These are phyloP conservation scores for Gymnopilus junonius DNA, from an alignment of 768 basidiomycete species.

Conservation along the genomic window DNA sequence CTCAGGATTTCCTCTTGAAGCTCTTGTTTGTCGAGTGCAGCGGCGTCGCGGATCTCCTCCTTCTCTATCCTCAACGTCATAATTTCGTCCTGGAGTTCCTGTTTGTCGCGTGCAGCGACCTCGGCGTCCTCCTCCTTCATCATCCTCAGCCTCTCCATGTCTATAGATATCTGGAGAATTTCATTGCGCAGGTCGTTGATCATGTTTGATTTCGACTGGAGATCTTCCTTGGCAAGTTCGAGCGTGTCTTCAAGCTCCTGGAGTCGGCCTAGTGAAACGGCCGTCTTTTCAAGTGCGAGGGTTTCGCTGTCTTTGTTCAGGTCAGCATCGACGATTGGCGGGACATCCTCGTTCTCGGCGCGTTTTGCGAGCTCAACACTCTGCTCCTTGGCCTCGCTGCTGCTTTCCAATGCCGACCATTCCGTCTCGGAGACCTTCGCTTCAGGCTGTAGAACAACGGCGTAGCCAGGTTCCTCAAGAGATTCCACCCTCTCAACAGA, in stretches of 20 bases:
- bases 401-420: constrained; percentile 16
- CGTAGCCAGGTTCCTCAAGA: constrained; percentile 15
- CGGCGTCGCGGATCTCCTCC: too few species aligned
- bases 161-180: too few species aligned
- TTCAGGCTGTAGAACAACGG: constrained; percentile 14
- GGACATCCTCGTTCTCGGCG: background rate
- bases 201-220: constrained; percentile 7
- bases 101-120: too few species aligned
- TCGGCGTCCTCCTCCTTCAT: too few species aligned
- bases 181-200: constrained; percentile 12
- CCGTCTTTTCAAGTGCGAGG: background rate
- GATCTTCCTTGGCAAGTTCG: constrained; percentile 7
- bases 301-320: background rate
- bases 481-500: background rate
- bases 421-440: constrained; percentile 13
- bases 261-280: background rate
- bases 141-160: too few species aligned
- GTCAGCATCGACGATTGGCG: background rate
- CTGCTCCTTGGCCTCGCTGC: background rate
- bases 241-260: constrained; percentile 12
- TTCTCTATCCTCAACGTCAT: too few species aligned
- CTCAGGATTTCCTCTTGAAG: too few species aligned
- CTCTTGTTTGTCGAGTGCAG: too few species aligned
- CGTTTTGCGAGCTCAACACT: background rate
- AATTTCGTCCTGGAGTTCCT: too few species aligned